Percentiles rank a stretch among this genome's conserved stretches.
These are phyloP conservation scores for Coemansia sp. DNA, from an alignment of 192 early-diverging fungal species.

Conservation along the genomic window DNA sequence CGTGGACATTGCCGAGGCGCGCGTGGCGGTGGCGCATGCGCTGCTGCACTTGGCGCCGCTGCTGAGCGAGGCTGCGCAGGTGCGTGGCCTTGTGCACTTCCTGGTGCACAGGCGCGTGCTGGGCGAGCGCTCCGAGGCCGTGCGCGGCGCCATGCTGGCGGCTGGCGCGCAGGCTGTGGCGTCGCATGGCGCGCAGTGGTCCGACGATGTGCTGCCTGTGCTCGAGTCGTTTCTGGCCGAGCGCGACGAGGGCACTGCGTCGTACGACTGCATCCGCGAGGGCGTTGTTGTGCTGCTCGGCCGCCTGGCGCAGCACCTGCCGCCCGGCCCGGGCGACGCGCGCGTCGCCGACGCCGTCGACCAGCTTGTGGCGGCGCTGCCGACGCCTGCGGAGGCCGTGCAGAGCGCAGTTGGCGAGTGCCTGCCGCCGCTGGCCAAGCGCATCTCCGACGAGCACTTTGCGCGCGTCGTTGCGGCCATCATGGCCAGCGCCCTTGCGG, in stretches of 20 bases:
- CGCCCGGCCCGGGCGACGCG: slow-evolving; percentile 55
- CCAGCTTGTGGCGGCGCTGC: slow-evolving; percentile 83
- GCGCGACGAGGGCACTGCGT: slow-evolving; percentile 66
- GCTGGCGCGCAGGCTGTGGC: slow-evolving; percentile 80
- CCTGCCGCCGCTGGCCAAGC: slow-evolving; percentile 85
- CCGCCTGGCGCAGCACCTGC: slow-evolving; percentile 84
- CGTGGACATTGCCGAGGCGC: slow-evolving; percentile 74
- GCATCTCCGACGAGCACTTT: slow-evolving; percentile 58
- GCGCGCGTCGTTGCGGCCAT: slow-evolving; percentile 60
- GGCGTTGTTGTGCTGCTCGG: slow-evolving; percentile 90
- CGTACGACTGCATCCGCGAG: slow-evolving; percentile 86
- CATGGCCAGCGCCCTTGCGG: slow-evolving; percentile 66
- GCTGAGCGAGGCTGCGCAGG: slow-evolving; percentile 50
- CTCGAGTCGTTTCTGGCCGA: slow-evolving; percentile 76
- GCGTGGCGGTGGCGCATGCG: slow-evolving; percentile 77
- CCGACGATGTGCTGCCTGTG: slow-evolving; percentile 65
- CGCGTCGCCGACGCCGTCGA: slow-evolving; percentile 79
- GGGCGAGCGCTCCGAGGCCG: slow-evolving; percentile 76
- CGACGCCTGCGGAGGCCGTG: slow-evolving; percentile 92
- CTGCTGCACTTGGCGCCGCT: slow-evolving; percentile 66
- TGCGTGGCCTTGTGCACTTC: slow-evolving; percentile 67
- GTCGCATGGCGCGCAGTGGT: slow-evolving; percentile 63
- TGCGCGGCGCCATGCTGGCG: slow-evolving; percentile 79
- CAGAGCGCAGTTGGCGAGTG: slow-evolving; percentile 93
- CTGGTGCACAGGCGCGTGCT: slow-evolving; percentile 80